phyloP scores from a whole-genome alignment of 1,284 basidiomycete genomes.

The Malassezia brasiliensis region DNA sequence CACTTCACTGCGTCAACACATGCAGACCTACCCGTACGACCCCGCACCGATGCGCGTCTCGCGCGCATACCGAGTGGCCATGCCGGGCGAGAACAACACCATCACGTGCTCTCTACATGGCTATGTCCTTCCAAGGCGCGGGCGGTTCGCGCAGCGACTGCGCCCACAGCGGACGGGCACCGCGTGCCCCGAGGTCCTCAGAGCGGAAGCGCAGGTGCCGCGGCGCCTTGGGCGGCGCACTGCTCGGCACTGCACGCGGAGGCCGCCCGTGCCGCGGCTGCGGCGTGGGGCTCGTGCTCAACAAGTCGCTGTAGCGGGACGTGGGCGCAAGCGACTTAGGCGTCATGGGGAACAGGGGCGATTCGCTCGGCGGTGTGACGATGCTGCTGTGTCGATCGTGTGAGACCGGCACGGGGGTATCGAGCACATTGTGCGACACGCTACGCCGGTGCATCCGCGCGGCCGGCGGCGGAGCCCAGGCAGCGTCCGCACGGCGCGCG shows the following conservation, averaged over 20 bases:
- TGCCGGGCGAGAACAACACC: neutral
- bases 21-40: slow-evolving; percentile 33
- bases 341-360: slow-evolving; percentile 4
- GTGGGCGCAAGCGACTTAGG: slow-evolving; percentile 8
- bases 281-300: slow-evolving; percentile 13
- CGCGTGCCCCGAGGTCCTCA: neutral
- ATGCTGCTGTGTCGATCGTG: slow-evolving; percentile 12
- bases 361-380: slow-evolving; percentile 8
- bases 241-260: neutral
- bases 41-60: slow-evolving; percentile 71
- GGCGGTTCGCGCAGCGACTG: neutral
- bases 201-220: slow-evolving; percentile 1
- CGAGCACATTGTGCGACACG: slow-evolving; percentile 7
- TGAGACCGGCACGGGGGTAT: slow-evolving; percentile 5
- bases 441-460: slow-evolving; percentile 4
- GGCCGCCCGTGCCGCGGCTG: slow-evolving; percentile 1
- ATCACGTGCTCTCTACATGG: neutral
- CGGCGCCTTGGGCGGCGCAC: neutral
- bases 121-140: too few species aligned
- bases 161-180: slow-evolving; percentile 11
- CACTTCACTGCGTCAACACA: slow-evolving; percentile 28
- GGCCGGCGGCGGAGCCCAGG: too few species aligned
- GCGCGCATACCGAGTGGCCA: slow-evolving; percentile 60
- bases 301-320: slow-evolving; percentile 11
- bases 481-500: too few species aligned